Conservation (phyloP, 768 basidiomycete genomes). For the Coprinopsis strossmayeri region DNA sequence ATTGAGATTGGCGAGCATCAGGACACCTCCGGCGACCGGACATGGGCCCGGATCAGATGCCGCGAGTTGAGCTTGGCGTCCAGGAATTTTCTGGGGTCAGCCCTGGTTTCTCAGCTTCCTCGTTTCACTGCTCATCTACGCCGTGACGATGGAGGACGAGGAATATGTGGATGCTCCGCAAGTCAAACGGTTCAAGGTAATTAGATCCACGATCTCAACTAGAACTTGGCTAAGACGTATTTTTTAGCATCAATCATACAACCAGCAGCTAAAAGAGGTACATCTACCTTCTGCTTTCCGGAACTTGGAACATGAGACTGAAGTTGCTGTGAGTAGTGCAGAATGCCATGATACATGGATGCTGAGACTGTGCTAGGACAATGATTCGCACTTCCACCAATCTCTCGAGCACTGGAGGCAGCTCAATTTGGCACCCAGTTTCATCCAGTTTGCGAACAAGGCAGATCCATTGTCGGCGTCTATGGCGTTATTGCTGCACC, state of each 20-base stretch:
- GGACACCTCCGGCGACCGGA: no score
- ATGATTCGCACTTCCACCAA: slow-evolving; percentile 72
- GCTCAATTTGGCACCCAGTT: slow-evolving; percentile 72
- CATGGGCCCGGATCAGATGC: no score
- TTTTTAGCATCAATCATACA: slow-evolving; percentile 67
- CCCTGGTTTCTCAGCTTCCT: no score
- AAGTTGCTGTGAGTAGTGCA: slow-evolving; percentile 49
- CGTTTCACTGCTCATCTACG: no score
- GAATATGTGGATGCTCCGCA: background rate
- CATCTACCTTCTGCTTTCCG: slow-evolving; percentile 64
- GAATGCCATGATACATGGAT: slow-evolving; percentile 15
- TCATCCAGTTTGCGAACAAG: slow-evolving; percentile 61
- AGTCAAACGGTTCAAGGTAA: slow-evolving; percentile 47
- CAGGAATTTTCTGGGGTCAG: no score
- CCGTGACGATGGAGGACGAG: background rate
- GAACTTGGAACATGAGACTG: slow-evolving; percentile 49
- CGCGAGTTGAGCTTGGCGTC: no score
- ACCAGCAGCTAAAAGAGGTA: slow-evolving; percentile 57
- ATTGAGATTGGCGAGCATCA: no score
- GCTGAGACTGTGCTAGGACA: slow-evolving; percentile 41
- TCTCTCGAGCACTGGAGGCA: slow-evolving; percentile 72
- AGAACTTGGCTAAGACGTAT: background rate
- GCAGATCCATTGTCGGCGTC: slow-evolving; percentile 60
- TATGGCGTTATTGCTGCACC: slow-evolving; percentile 75
- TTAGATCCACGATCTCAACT: background rate